Evolutionary conservation across 176 grass and related monocot genomes (phyloP).

Genomic region (Triticum dicoccoides): DNA sequence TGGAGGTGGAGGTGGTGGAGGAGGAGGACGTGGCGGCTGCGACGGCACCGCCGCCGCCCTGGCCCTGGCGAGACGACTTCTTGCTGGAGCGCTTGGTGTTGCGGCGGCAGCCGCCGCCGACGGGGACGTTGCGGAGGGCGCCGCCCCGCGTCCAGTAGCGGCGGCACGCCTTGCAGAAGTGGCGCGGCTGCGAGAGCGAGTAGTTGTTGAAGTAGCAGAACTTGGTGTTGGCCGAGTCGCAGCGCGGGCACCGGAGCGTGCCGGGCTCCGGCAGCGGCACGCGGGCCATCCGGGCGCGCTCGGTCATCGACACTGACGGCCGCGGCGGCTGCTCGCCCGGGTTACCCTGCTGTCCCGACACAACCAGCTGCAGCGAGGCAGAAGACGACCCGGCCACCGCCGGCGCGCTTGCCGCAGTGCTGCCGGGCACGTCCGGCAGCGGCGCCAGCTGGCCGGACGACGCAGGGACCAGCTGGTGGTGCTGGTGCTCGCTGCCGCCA

Average conservation of each 20-base stretch:
- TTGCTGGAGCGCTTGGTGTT: slow-evolving; percentile 78
- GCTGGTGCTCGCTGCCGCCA: not conserved
- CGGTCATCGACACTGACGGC: slow-evolving; percentile 55
- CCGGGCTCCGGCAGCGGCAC: slow-evolving; percentile 76
- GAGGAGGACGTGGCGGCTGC: slow-evolving; percentile 58
- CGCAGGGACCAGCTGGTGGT: slow-evolving; percentile 40
- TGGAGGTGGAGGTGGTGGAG: slow-evolving; percentile 60
- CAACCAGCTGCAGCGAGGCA: slow-evolving; percentile 21
- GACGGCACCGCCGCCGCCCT: not conserved
- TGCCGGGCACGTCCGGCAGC: not conserved
- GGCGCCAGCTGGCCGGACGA: slow-evolving; percentile 25
- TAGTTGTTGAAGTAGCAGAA: slow-evolving; percentile 99
- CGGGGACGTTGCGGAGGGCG: slow-evolving; percentile 89
- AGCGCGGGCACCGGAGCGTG: slow-evolving; percentile 87
- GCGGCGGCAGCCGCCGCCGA: slow-evolving; percentile 86
- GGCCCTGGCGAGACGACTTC: slow-evolving; percentile 52
- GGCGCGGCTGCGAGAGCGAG: slow-evolving; percentile 97
- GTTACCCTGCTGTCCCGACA: slow-evolving; percentile 7
- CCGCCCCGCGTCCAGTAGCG: slow-evolving; percentile 99
- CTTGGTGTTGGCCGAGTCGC: slow-evolving; percentile 96
- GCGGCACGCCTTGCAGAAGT: slow-evolving; percentile 99
- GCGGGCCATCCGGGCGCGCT: slow-evolving; percentile 74
- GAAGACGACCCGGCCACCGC: not conserved
- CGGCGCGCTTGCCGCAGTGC: slow-evolving; percentile 27
- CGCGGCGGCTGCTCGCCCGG: slow-evolving; percentile 13